These are phyloP conservation scores for Mediolabrus comicus DNA, from an alignment of 108 stramenopile genomes.

Conservation along the genomic window DNA sequence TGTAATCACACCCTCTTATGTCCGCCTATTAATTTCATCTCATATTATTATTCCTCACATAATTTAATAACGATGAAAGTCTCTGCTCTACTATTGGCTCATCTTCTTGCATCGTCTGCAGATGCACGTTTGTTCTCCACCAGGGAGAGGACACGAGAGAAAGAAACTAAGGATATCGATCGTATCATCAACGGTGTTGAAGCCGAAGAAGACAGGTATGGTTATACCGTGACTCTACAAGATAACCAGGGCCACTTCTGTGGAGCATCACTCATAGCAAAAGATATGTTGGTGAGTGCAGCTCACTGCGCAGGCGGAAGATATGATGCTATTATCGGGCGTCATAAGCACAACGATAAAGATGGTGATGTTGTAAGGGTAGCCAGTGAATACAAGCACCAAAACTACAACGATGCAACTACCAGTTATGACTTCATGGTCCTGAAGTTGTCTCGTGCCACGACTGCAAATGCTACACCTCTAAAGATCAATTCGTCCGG, in stretches of 20 bases:
- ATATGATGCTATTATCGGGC: conserved; percentile 7
- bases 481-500: neutral
- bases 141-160: neutral
- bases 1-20: too few species aligned
- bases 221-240: conserved; percentile 19
- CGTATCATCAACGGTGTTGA: conserved; percentile 39
- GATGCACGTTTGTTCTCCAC: neutral
- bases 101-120: neutral
- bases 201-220: conserved; percentile 14
- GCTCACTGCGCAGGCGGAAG: conserved; percentile 29
- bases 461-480: neutral
- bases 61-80: neutral
- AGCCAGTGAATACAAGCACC: conserved; percentile 1
- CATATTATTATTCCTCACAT: too few species aligned
- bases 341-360: neutral
- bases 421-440: conserved; percentile 17
- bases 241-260: conserved; percentile 12
- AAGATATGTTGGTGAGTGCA: conserved; percentile 22
- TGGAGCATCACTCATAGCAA: conserved; percentile 22
- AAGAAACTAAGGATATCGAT: neutral
- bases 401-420: neutral
- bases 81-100: neutral
- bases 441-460: neutral
- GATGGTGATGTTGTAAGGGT: conserved; percentile 11
- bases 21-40: too few species aligned